A percentile compares a stretch with the other conserved stretches of the same genome.
These are phyloP conservation scores for Pleodorina starrii DNA, from an alignment of 139 green algal genomes.

Conservation along the genomic window DNA sequence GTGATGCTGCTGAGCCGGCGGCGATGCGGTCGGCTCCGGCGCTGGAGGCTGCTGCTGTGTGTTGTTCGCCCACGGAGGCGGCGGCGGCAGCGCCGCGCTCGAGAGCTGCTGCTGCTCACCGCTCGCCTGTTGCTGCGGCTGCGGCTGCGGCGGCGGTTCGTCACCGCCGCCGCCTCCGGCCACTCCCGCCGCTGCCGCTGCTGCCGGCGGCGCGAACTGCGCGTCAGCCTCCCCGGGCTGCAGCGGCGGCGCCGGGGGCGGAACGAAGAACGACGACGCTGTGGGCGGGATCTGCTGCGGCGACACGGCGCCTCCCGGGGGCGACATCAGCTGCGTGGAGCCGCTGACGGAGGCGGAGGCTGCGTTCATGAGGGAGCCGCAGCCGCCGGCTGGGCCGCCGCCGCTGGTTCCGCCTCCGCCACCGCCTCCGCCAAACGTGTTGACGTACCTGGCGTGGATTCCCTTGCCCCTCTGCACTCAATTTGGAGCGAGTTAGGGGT, in stretches of 20 bases:
- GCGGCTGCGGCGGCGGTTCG: not conserved
- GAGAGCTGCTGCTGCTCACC: too few relatives aligned
- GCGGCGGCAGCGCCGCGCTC: too few relatives aligned
- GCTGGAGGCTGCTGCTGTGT: too few relatives aligned
- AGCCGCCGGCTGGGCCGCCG: too few relatives aligned
- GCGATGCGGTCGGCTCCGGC: too few relatives aligned
- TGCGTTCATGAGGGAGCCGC: not conserved
- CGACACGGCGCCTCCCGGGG: too few relatives aligned
- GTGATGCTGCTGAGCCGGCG: too few relatives aligned
- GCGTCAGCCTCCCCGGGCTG: not conserved
- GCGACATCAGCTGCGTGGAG: not conserved
- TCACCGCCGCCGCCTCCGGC: not conserved
- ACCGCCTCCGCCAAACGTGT: not conserved
- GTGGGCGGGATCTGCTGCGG: not conserved
- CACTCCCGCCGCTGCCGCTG: not conserved
- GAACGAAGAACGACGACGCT: not conserved
- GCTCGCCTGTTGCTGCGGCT: not conserved
- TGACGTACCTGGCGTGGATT: conserved; percentile 40
- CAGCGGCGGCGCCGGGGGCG: conserved; percentile 18
- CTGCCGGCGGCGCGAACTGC: not conserved
- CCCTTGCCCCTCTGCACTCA: conserved; percentile 34
- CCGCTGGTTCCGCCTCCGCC: not conserved
- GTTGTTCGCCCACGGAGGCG: too few relatives aligned
- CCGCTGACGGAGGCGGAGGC: not conserved
- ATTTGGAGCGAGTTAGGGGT: not conserved